Base-by-base conservation (phyloP, 306 rosid species). In the Quercus engelmannii region DNA sequence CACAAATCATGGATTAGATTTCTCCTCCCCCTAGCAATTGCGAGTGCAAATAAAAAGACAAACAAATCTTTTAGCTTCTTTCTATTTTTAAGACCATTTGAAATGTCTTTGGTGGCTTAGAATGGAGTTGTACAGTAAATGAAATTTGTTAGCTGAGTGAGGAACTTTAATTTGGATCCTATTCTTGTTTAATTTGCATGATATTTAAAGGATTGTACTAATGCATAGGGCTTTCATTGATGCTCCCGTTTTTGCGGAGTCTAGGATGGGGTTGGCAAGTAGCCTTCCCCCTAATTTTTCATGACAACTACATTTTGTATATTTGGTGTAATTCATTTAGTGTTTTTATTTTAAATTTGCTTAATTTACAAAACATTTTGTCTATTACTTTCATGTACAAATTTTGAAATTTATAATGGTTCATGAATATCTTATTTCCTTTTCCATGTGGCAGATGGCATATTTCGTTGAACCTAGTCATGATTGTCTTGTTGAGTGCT, bases 401-500 rank as follows among this genome's bases (percentile, higher is more conserved):
- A 21, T 67, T 19, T 35, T 35, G 25, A 19, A 67, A 33, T 13
- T 67, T 5, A 67, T 33, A 3, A 74, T 69, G 59, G 28, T 15
- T 28, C 58, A 23, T 58, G 3, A 52, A 38, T 19, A 78, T 46
- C 82, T 80, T 55, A 58, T 77, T 68, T 62, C 5, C 49, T 83
- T 73, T 55, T 81, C 74, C 26, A 63, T 78, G 59, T 58, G 57
- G 64, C 93, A 95, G 99, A 90, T 93, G 51, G 96, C 97, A 6
- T 93, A 87, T 83, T 95, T 95, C 38, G 33, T 95, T 76, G 98
- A 92, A 81, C 99, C 99, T 4, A 86, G 86, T 69, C 93, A 90
- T 59, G 94, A 91, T 57, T 95, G 99, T 84, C 79, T 92, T 30
- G 94, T 92, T 35, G 93, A 95, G 75, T 93, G 99, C 86, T 83